Conservation (phyloP, 202 grass and related monocot genomes). For the Alloteropsis angusta region DNA sequence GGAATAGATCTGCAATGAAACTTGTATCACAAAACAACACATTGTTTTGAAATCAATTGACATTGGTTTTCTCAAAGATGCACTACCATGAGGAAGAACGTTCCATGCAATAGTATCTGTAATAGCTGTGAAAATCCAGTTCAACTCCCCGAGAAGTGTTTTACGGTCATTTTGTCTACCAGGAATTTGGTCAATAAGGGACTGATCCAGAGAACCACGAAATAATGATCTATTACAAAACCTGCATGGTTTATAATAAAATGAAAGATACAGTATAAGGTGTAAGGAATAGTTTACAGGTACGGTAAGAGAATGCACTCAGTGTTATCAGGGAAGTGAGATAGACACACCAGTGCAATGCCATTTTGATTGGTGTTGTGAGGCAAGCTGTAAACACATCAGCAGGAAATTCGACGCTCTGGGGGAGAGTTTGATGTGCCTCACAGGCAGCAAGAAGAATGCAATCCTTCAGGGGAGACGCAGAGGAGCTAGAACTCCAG, state of each 20-base stretch:
- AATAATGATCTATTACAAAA: slow-evolving; percentile 77
- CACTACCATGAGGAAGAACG: slow-evolving; percentile 85
- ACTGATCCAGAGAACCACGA: slow-evolving; percentile 49
- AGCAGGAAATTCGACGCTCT: slow-evolving; percentile 90
- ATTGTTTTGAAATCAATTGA: slow-evolving; percentile 1
- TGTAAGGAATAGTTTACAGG: too few species aligned
- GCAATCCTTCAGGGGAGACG: slow-evolving; percentile 72
- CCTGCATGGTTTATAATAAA: slow-evolving; percentile 37
- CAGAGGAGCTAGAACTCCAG: slow-evolving; percentile 50
- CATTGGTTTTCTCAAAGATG: background rate
- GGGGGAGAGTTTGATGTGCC: slow-evolving; percentile 88
- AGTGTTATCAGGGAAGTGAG: background rate
- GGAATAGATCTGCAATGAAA: slow-evolving; percentile 78
- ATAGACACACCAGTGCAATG: slow-evolving; percentile 64
- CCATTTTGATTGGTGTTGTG: slow-evolving; percentile 99
- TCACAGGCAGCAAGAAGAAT: slow-evolving; percentile 98
- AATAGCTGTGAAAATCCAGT: slow-evolving; percentile 94
- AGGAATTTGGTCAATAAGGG: slow-evolving; percentile 78
- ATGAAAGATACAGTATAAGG: background rate
- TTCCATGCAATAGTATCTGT: slow-evolving; percentile 94
- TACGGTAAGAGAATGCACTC: too few species aligned
- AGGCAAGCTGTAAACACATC: slow-evolving; percentile 95
- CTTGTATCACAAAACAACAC: background rate
- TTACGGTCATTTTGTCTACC: slow-evolving; percentile 93
- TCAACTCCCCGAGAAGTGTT: slow-evolving; percentile 92